Base-by-base conservation (phyloP, 1,139 yeast genomes). In the Yamadazyma mexicana region DNA sequence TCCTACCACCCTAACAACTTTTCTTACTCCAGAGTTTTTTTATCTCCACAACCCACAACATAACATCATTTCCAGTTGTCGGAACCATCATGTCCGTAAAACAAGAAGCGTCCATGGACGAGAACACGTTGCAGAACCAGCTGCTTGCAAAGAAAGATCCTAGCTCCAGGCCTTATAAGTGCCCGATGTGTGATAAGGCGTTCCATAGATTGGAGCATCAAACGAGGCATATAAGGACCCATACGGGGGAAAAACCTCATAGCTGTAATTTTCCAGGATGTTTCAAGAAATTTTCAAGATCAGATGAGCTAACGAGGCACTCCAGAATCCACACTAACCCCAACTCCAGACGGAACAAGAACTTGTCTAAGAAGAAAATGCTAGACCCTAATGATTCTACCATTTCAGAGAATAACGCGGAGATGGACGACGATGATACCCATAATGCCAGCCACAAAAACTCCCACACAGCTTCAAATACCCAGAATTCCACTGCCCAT, bases 241-340 rank as follows among this genome's bases (percentile, higher is more conserved):
- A 91, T 58, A 91, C 98, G 0, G 98, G 98, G 26, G 97, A 89
- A 57, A 87, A 88, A 58, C 96, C 97, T 17, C 96, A 89, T 56
- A 81, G 80, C 34, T 91, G 98, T 61, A 76, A 84, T 6, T 88
- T 78, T 53, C 95, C 95, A 0, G 95, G 95, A 1, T 91, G 98
- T 62, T 69, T 77, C 43, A 91, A 91, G 62, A 77, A 86, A 44
- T 91, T 91, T 56, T 81, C 92, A 39, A 73, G 98, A 43, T 80
- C 89, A 35, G 98, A 91, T 61, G 98, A 91, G 64, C 71, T 91
- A 45, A 91, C 96, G 24, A 73, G 98, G 51, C 98, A 91, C 61
- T 73, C 85, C 34, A 72, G 96, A 48, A 91, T 89, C 41, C 98
- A 91, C 60, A 80, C 85, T 16, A 86, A 87, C 56, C 92, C 92